Conservation (phyloP, 2,329 filamentous ascomycete species). For the Stagonosporopsis rhizophila region DNA sequence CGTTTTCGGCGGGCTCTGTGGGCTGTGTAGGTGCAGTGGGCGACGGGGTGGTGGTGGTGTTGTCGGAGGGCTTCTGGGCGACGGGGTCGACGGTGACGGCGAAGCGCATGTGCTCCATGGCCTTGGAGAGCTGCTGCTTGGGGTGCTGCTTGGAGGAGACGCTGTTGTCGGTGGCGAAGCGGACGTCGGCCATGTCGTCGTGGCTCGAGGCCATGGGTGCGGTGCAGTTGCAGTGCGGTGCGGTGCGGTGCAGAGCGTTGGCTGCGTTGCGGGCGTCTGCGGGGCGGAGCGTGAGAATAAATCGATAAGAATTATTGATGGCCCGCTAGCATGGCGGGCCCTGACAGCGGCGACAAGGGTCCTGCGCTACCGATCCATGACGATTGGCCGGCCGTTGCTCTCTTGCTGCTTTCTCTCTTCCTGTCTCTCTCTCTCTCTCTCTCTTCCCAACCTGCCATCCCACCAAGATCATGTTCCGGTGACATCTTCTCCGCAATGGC, state of each 20-base stretch:
- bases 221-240: not conserved
- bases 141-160: slow-evolving; percentile 42
- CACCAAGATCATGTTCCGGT: slow-evolving; percentile 26
- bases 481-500: slow-evolving; percentile 35
- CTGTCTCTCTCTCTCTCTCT: not conserved
- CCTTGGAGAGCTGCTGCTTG: slow-evolving; percentile 57
- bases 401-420: not conserved
- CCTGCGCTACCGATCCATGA: not conserved
- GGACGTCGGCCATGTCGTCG: slow-evolving; percentile 17
- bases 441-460: not conserved
- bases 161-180: slow-evolving; percentile 37
- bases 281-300: not conserved
- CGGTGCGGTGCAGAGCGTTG: slow-evolving; percentile 14
- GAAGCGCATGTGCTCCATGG: slow-evolving; percentile 61
- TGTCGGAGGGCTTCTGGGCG: slow-evolving; percentile 11
- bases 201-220: slow-evolving; percentile 27
- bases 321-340: slow-evolving; percentile 2
- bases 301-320: slow-evolving; percentile 9
- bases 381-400: not conserved
- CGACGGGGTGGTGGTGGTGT: not conserved
- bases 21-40: slow-evolving; percentile 11
- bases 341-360: not conserved
- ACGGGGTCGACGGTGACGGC: slow-evolving; percentile 55
- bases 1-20: slow-evolving; percentile 34
- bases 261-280: not conserved